Evolutionary conservation across 2,329 filamentous ascomycete species (phyloP).

Genomic region (Aspergillus fumigatus): DNA sequence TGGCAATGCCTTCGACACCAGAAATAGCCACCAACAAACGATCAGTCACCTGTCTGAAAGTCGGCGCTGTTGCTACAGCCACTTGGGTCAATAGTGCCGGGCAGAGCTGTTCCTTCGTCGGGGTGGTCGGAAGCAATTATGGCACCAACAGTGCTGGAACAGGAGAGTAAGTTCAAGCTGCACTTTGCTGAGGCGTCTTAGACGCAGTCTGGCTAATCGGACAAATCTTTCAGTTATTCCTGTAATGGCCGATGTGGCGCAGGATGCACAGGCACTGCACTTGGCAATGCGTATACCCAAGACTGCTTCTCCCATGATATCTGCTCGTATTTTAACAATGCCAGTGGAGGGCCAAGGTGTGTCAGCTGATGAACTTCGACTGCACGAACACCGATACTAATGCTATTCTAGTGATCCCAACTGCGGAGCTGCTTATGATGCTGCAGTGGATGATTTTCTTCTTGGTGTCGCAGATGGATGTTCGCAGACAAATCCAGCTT

Average conservation of each 20-base stretch:
- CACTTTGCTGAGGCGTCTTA: no score
- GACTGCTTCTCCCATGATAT: slow-evolving; percentile 19
- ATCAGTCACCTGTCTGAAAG: slow-evolving; percentile 12
- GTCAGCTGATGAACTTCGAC: no score
- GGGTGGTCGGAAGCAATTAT: slow-evolving; percentile 14
- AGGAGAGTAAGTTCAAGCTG: slow-evolving; percentile 8
- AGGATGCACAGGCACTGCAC: slow-evolving; percentile 9
- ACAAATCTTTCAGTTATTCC: slow-evolving; percentile 8
- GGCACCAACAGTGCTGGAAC: slow-evolving; percentile 7
- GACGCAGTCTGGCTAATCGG: no score
- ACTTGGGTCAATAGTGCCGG: slow-evolving; percentile 14
- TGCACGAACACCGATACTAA: no score
- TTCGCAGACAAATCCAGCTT: slow-evolving; percentile 7
- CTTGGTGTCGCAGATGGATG: slow-evolving; percentile 4
- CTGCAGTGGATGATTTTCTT: slow-evolving; percentile 8
- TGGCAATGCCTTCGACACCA: no score
- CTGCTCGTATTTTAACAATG: slow-evolving; percentile 15
- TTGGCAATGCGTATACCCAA: slow-evolving; percentile 16
- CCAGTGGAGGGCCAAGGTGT: slow-evolving; percentile 10
- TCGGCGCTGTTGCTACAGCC: slow-evolving; percentile 11
- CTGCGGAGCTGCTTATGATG: slow-evolving; percentile 10
- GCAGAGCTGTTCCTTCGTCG: slow-evolving; percentile 8
- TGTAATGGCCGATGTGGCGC: slow-evolving; percentile 17
- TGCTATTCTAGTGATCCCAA: slow-evolving; percentile 6
- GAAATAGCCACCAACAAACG: slow-evolving; percentile 1